These are phyloP conservation scores for Schizochytrium sp. DNA, from an alignment of 108 stramenopile genomes.

Conservation along the genomic window DNA sequence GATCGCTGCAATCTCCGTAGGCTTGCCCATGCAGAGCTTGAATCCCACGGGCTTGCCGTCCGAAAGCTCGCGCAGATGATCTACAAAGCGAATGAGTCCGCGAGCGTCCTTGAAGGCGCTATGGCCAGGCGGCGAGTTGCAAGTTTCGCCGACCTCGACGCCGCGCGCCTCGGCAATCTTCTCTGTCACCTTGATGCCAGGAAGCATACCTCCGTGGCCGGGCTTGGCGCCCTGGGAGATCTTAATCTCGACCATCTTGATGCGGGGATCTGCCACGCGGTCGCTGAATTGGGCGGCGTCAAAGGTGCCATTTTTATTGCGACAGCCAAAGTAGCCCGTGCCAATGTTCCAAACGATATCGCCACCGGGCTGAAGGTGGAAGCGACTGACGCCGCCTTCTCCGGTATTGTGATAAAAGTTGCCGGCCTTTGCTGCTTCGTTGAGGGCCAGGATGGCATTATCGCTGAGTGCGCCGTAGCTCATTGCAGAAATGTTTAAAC, in stretches of 20 bases:
- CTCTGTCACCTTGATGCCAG: conserved; percentile 63
- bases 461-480: conserved; percentile 70
- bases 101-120: conserved; percentile 61
- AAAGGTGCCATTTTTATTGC: conserved; percentile 56
- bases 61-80: conserved; percentile 52
- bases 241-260: conserved; percentile 80
- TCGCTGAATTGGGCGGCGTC: conserved; percentile 51
- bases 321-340: conserved; percentile 81
- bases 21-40: conserved; percentile 70
- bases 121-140: conserved; percentile 65
- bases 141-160: conserved; percentile 49
- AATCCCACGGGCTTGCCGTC: conserved; percentile 73
- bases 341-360: conserved; percentile 80
- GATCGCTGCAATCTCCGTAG: conserved; percentile 52
- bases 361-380: conserved; percentile 62
- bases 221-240: conserved; percentile 73
- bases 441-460: conserved; percentile 66
- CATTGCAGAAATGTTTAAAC: conserved; percentile 76
- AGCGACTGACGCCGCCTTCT: conserved; percentile 65
- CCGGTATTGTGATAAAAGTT: conserved; percentile 82
- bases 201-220: conserved; percentile 71
- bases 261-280: conserved; percentile 38
- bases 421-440: conserved; percentile 61
- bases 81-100: conserved; percentile 63
- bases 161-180: conserved; percentile 71